Conservation (phyloP, 345 rosid genomes). For the Salix caprea region DNA sequence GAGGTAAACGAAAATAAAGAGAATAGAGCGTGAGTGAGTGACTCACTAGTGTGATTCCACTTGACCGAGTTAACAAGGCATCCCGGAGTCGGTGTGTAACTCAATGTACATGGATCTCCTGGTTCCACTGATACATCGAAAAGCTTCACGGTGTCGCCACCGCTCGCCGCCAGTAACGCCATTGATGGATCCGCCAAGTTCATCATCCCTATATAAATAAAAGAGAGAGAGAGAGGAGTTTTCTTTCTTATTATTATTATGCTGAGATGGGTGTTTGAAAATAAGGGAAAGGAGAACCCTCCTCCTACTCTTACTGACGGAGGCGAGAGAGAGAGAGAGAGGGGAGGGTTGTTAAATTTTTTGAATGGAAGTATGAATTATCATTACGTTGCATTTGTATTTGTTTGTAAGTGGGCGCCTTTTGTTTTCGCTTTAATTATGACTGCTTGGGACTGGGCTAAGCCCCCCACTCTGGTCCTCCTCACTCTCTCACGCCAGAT, state of each 20-base stretch:
- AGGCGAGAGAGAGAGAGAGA: not conserved
- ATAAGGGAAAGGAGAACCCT: not conserved
- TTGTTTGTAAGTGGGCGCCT: conserved; percentile 20
- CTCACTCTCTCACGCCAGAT: too few relatives aligned
- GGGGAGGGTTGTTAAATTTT: not conserved
- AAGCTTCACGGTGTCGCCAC: conserved; percentile 89
- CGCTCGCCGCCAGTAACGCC: conserved; percentile 69
- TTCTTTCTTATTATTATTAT: not conserved
- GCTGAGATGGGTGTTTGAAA: not conserved
- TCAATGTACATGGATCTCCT: conserved; percentile 76
- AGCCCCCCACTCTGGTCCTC: too few relatives aligned
- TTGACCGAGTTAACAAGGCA: conserved; percentile 74
- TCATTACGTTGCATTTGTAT: too few relatives aligned
- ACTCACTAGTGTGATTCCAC: conserved; percentile 93
- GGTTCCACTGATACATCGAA: conserved; percentile 64
- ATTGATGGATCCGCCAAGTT: conserved; percentile 60
- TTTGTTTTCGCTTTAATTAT: not conserved
- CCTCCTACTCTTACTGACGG: conserved; percentile 7
- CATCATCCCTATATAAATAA: conserved; percentile 22
- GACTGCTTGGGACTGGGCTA: too few relatives aligned
- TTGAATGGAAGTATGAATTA: conserved; percentile 11
- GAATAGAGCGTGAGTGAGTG: conserved; percentile 3
- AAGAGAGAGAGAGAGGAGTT: not conserved
- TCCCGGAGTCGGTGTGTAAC: conserved; percentile 72
- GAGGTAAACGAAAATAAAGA: not conserved